Conservation (phyloP, 768 basidiomycete genomes). For the Tulasnella calospora region DNA sequence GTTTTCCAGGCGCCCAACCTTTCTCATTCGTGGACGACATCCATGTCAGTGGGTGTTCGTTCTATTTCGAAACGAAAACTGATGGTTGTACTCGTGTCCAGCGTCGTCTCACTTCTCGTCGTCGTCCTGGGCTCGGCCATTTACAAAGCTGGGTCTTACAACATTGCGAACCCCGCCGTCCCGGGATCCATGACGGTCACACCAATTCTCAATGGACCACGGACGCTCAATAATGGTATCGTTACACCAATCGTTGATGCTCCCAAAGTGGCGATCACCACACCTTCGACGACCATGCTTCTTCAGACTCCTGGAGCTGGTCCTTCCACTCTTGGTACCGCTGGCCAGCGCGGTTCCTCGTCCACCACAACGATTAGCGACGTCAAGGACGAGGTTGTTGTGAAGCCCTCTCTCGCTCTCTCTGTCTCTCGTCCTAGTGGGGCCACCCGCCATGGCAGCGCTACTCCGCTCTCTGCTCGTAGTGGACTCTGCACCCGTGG, state of each 20-base stretch:
- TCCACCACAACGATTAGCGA: background rate
- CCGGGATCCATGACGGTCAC: background rate
- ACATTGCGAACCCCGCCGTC: background rate
- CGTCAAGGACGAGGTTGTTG: background rate
- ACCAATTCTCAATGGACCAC: background rate
- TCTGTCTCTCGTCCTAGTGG: background rate
- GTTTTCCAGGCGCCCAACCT: conserved; percentile 12
- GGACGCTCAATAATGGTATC: background rate
- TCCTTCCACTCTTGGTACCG: conserved; percentile 7
- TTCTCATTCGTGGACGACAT: conserved; percentile 24
- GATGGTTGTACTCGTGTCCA: conserved; percentile 9
- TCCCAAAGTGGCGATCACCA: background rate
- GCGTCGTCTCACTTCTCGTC: conserved; percentile 13
- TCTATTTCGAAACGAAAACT: conserved; percentile 6
- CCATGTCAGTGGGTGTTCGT: conserved; percentile 19
- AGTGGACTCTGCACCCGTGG: conserved; percentile 10
- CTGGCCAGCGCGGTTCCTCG: background rate
- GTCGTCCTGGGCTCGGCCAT: conserved; percentile 19
- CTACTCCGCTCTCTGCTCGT: background rate
- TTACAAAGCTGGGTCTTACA: background rate
- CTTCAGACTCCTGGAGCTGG: conserved; percentile 24
- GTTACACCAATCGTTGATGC: background rate
- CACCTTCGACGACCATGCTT: background rate
- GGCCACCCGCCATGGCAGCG: conserved; percentile 11
- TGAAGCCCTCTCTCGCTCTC: background rate